These are phyloP conservation scores for Trifolium repens DNA, from an alignment of 306 rosid species.

Conservation along the genomic window DNA sequence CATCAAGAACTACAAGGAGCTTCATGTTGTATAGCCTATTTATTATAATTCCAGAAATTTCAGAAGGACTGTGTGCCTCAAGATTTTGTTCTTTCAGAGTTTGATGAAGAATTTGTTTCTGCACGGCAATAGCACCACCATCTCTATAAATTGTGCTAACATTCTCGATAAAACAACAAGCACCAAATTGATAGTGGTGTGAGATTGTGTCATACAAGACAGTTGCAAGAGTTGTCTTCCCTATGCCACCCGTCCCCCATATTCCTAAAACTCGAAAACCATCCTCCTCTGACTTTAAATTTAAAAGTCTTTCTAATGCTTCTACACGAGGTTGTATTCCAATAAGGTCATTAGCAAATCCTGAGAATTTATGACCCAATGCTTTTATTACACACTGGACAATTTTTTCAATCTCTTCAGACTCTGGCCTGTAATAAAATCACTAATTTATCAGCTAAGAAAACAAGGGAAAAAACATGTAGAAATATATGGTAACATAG, in stretches of 20 bases:
- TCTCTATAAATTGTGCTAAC: not conserved
- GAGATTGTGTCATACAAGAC: constrained; percentile 22
- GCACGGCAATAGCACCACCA: not conserved
- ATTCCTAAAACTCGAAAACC: constrained; percentile 6
- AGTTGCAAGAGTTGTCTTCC: constrained; percentile 32
- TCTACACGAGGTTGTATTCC: too few relatives aligned
- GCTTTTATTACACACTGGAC: too few relatives aligned
- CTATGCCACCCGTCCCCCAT: constrained; percentile 32
- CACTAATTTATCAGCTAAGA: too few relatives aligned
- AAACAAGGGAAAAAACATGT: too few relatives aligned
- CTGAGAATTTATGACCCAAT: too few relatives aligned
- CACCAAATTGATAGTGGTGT: not conserved
- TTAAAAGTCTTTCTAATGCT: too few relatives aligned
- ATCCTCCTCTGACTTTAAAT: too few relatives aligned
- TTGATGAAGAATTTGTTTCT: not conserved
- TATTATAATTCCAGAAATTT: not conserved
- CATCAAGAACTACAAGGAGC: constrained; percentile 18
- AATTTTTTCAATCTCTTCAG: too few relatives aligned
- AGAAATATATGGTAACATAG: too few relatives aligned
- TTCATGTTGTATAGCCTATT: not conserved
- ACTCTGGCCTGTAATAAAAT: too few relatives aligned
- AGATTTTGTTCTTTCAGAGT: not conserved
- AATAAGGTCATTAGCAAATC: too few relatives aligned
- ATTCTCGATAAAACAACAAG: constrained; percentile 10
- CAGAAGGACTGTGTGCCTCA: not conserved